Base-by-base conservation (phyloP, 371 early-diverging fungal genomes). In the Rhizopus sp. region DNA sequence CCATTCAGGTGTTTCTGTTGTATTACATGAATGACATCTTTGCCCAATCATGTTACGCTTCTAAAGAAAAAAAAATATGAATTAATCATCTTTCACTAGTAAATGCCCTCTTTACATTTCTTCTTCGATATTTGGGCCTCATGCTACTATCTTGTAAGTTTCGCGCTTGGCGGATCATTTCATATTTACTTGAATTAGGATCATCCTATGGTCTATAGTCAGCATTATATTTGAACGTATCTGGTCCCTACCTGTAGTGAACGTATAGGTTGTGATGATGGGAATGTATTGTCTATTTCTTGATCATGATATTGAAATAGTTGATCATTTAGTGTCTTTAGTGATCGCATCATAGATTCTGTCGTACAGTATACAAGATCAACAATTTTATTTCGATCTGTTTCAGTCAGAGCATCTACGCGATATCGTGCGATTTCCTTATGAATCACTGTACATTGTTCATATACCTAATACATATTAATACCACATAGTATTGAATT, bases 1-100 rank as follows among this genome's bases (percentile, higher is more conserved):
- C 88, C 88, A 88, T 62, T 83, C 85, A 6, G 88, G 86, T 35
- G 88, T 88, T 29, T 82, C 78, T 9, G 81, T 73, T 33, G 81
- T 77, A 57, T 74, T 72, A 55, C 88, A 88, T 33, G 85, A 82
- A 41, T 83, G 82, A 38, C 85, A 85, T 41, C 69, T 64, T 42
- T 79, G 79, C 10, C 74, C 72, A 33, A 64, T 47, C 59, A 63
- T 68, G 48, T 50, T 74, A 29, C 60, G 56, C 57, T 63, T 74
- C 75, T 74, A 53, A n/a, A 51, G 7, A 30, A 50, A 1, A 61
- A 13, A 15, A 30, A 30, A 7, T 23, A 23, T 2, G 23, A 23
- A 23, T 23, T 23, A 23, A 23, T 23, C 23, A 23, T 23, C 23
- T 23, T 23, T 23, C 23, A 23, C 0, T 23, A 23, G 23, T 23